These are phyloP conservation scores for Trametes coccinea DNA, from an alignment of 768 basidiomycete species.

Conservation along the genomic window DNA sequence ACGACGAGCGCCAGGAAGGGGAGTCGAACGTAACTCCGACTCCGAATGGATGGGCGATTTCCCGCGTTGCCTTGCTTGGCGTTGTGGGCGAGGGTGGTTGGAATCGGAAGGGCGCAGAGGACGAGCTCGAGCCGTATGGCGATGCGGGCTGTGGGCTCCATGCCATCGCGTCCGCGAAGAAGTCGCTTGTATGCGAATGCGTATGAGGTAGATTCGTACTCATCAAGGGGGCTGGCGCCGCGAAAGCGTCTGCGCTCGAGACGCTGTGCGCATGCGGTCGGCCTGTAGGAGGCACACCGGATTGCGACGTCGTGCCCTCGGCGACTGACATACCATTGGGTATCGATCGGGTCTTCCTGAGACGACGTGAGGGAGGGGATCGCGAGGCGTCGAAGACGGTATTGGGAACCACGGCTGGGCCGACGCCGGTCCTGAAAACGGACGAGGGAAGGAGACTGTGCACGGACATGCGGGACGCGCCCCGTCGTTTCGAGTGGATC, in stretches of 20 bases:
- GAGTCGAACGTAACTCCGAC: conserved; percentile 60
- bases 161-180: conserved; percentile 67
- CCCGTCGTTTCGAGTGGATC: conserved; percentile 43
- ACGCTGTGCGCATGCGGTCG: conserved; percentile 80
- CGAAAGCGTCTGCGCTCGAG: conserved; percentile 65
- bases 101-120: conserved; percentile 29
- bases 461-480: conserved; percentile 63
- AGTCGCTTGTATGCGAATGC: conserved; percentile 41
- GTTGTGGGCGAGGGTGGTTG: conserved; percentile 14
- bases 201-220: conserved; percentile 28
- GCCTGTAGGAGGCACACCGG: conserved; percentile 38
- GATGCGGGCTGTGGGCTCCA: conserved; percentile 48
- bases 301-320: conserved; percentile 8
- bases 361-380: conserved; percentile 47
- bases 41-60: conserved; percentile 63
- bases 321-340: conserved; percentile 45
- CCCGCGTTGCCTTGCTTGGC: conserved; percentile 7
- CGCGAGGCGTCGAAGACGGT: conserved; percentile 25
- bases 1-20: conserved; percentile 47
- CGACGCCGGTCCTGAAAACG: conserved; percentile 47
- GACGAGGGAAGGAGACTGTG: conserved; percentile 53
- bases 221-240: conserved; percentile 33
- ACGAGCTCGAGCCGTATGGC: conserved; percentile 35
- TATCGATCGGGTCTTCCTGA: conserved; percentile 76
- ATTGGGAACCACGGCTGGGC: conserved; percentile 9